Evolutionary conservation across 2,329 filamentous ascomycete genomes (phyloP).

Genomic region (Thielaviopsis euricoi): DNA sequence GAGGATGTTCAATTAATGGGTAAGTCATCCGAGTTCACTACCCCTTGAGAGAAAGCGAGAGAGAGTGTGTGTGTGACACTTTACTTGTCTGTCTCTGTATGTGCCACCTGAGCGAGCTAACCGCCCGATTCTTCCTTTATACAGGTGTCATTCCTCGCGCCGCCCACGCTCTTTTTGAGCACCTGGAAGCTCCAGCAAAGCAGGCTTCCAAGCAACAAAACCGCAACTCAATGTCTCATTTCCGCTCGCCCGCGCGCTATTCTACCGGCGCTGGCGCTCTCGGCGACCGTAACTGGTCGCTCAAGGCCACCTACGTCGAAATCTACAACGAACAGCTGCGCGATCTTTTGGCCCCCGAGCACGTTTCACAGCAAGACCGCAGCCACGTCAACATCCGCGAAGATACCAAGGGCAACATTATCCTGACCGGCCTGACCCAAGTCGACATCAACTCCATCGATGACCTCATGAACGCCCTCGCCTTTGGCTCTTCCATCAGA

Average conservation of each 20-base stretch:
- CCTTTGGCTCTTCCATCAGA: slow-evolving; percentile 83
- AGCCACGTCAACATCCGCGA: slow-evolving; percentile 78
- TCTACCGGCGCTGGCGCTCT: slow-evolving; percentile 33
- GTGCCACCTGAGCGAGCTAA: not conserved
- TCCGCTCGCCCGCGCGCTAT: slow-evolving; percentile 67
- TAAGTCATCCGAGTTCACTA: slow-evolving; percentile 29
- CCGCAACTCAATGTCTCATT: slow-evolving; percentile 56
- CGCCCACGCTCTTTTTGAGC: slow-evolving; percentile 73
- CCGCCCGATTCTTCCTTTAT: slow-evolving; percentile 12
- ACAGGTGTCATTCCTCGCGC: slow-evolving; percentile 90
- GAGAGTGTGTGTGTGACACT: not conserved
- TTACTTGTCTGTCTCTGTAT: not conserved
- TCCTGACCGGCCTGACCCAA: slow-evolving; percentile 78
- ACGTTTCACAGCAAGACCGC: slow-evolving; percentile 52
- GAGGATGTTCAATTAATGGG: slow-evolving; percentile 57
- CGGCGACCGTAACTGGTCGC: slow-evolving; percentile 65
- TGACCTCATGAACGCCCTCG: slow-evolving; percentile 74
- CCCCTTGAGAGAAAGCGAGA: too few species aligned
- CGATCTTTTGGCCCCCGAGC: slow-evolving; percentile 71
- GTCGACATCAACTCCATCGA: slow-evolving; percentile 82
- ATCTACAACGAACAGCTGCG: slow-evolving; percentile 96
- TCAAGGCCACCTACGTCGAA: slow-evolving; percentile 89
- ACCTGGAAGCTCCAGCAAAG: slow-evolving; percentile 48
- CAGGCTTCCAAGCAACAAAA: slow-evolving; percentile 28
- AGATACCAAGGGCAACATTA: slow-evolving; percentile 84